A percentile compares a stretch with the other conserved stretches of the same genome.
Evolutionary conservation across 2,329 filamentous ascomycete species (phyloP).

Genomic region (Rhynchosporium agropyri): DNA sequence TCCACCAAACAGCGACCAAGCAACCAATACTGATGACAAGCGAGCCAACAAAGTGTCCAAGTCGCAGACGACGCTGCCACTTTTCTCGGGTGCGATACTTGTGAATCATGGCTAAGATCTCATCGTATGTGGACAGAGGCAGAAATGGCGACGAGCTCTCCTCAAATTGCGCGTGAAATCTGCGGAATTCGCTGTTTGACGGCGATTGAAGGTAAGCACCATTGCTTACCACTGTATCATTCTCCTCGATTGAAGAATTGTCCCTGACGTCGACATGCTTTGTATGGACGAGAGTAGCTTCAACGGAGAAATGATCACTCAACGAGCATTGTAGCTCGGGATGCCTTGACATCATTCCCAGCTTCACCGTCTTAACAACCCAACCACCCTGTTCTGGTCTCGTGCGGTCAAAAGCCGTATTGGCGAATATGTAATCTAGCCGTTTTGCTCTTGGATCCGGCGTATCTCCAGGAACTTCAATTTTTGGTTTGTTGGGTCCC

Average conservation of each 20-base stretch:
- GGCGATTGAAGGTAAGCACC: conserved; percentile 38
- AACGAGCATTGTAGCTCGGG: conserved; percentile 81
- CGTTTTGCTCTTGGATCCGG: conserved; percentile 78
- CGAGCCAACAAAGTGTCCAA: conserved; percentile 72
- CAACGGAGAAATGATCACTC: conserved; percentile 93
- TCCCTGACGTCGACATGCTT: conserved; percentile 26
- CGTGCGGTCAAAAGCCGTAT: conserved; percentile 49
- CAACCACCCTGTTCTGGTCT: conserved; percentile 51
- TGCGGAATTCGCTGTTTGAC: conserved; percentile 30
- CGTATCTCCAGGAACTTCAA: conserved; percentile 64
- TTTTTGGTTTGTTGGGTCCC: conserved; percentile 61
- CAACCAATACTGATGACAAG: conserved; percentile 71
- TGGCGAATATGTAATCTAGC: conserved; percentile 92
- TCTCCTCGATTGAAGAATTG: conserved; percentile 24
- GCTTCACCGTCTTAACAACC: conserved; percentile 69
- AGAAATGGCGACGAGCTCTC: conserved; percentile 40
- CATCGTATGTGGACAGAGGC: conserved; percentile 61
- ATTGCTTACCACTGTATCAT: conserved; percentile 34
- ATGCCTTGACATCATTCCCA: conserved; percentile 82
- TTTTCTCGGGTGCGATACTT: conserved; percentile 72
- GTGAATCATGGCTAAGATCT: conserved; percentile 71
- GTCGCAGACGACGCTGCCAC: conserved; percentile 70
- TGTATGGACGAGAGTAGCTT: conserved; percentile 64
- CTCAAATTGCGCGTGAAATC: conserved; percentile 34
- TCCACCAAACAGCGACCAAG: conserved; percentile 85